phyloP scores from a whole-genome alignment of 345 rosid genomes.

The Boechera stricta region DNA sequence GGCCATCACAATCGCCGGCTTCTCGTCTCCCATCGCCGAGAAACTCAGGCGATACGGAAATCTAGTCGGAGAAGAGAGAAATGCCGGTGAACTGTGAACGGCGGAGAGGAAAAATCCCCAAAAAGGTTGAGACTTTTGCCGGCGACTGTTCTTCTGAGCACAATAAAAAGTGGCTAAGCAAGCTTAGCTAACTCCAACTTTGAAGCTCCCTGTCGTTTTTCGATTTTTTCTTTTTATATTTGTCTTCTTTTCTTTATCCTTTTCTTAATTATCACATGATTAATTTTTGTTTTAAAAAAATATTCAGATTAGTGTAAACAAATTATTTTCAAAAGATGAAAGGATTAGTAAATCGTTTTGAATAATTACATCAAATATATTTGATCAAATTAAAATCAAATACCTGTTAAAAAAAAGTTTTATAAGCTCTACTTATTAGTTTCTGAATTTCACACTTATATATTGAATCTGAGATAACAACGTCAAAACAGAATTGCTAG shows the following conservation, averaged over 20 bases:
- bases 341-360: neutral
- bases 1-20: slow-evolving; percentile 68
- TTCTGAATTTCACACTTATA: no score
- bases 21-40: slow-evolving; percentile 81
- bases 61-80: slow-evolving; percentile 13
- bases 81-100: slow-evolving; percentile 25
- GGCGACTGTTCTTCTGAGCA: slow-evolving; percentile 30
- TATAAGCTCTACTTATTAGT: no score
- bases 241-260: neutral
- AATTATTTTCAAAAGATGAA: neutral
- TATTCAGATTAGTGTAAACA: neutral
- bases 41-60: neutral
- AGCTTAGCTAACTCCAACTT: slow-evolving; percentile 16
- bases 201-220: slow-evolving; percentile 18
- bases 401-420: no score
- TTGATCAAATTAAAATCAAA: no score
- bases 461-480: no score
- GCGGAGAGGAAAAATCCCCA: slow-evolving; percentile 8
- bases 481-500: no score
- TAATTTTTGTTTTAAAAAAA: neutral
- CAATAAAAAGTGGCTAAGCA: neutral
- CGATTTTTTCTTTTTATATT: slow-evolving; percentile 13
- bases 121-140: slow-evolving; percentile 37
- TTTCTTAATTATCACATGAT: neutral
- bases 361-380: neutral